Percentiles rank a stretch among this genome's conserved stretches.
Evolutionary conservation across 352 stramenopile species (phyloP).

Genomic region (Phytophthora idaei): DNA sequence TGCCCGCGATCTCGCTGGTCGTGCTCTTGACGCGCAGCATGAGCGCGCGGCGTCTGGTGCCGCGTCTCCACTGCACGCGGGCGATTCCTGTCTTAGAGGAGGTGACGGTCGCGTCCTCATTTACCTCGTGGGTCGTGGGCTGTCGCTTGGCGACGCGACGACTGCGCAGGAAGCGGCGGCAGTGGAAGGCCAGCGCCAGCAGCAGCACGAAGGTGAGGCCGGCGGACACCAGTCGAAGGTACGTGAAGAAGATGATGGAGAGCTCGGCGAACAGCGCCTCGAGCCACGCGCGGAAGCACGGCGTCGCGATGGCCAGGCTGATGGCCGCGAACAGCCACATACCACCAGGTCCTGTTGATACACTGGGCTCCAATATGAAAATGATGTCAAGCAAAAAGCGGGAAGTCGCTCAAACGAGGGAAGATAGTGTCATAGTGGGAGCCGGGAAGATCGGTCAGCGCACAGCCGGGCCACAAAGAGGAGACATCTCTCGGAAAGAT

Average conservation of each 20-base stretch:
- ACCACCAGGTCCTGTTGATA: background rate
- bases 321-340: conserved; percentile 71
- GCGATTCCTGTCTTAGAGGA: conserved; percentile 13
- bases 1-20: conserved; percentile 47
- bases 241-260: conserved; percentile 67
- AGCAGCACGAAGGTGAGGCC: conserved; percentile 35
- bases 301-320: conserved; percentile 58
- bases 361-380: conserved; percentile 26
- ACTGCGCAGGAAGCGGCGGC: conserved; percentile 29
- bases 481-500: background rate
- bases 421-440: conserved; percentile 13
- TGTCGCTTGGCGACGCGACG: conserved; percentile 16
- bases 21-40: conserved; percentile 45
- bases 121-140: background rate
- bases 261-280: conserved; percentile 70
- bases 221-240: conserved; percentile 40
- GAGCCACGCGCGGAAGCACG: conserved; percentile 57
- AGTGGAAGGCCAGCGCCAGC: conserved; percentile 38
- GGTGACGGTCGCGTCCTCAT: background rate
- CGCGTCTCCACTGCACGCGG: conserved; percentile 36
- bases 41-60: conserved; percentile 25
- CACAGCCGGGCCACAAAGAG: conserved; percentile 15
- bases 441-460: conserved; percentile 5
- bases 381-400: conserved; percentile 24
- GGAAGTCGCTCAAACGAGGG: conserved; percentile 9